Percentiles rank a stretch among this genome's conserved stretches.
Conservation (phyloP, 352 stramenopile species). For the Pythium volutum region DNA sequence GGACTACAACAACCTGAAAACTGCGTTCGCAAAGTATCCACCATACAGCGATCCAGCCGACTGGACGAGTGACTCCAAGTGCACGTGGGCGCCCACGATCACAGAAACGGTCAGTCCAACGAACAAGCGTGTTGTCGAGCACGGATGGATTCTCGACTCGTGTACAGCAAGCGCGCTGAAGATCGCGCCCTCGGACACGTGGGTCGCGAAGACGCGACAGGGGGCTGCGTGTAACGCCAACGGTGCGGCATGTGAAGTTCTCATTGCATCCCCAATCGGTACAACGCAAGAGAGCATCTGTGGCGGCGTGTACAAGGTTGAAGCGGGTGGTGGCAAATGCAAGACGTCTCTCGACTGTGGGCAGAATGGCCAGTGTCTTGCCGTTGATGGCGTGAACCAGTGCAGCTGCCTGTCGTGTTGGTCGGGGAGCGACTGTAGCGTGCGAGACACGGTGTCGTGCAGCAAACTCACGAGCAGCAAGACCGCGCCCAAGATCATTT, state of each 20-base stretch:
- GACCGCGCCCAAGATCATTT: constrained; percentile 67
- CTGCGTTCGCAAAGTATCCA: constrained; percentile 60
- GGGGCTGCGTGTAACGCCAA: constrained; percentile 63
- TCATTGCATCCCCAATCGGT: constrained; percentile 36
- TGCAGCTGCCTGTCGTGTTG: constrained; percentile 79
- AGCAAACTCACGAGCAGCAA: constrained; percentile 58
- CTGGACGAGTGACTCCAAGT: constrained; percentile 62
- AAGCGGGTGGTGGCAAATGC: constrained; percentile 61
- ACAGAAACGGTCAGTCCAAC: constrained; percentile 51
- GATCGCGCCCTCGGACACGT: constrained; percentile 57
- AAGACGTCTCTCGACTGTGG: constrained; percentile 63
- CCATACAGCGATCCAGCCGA: constrained; percentile 46
- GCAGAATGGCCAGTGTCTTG: constrained; percentile 69
- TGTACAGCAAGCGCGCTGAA: constrained; percentile 55
- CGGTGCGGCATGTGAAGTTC: constrained; percentile 67
- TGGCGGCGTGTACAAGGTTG: constrained; percentile 54
- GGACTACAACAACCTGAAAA: constrained; percentile 78
- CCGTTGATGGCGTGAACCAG: constrained; percentile 52
- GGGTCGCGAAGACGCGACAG: constrained; percentile 68
- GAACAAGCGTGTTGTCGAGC: constrained; percentile 50
- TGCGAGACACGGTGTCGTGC: constrained; percentile 70
- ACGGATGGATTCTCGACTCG: constrained; percentile 66
- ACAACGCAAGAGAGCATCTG: constrained; percentile 82
- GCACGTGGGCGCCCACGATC: constrained; percentile 55
- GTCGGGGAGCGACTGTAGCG: constrained; percentile 71